phyloP scores from a whole-genome alignment of 2,329 filamentous ascomycete genomes.

The Colletotrichum sp. region DNA sequence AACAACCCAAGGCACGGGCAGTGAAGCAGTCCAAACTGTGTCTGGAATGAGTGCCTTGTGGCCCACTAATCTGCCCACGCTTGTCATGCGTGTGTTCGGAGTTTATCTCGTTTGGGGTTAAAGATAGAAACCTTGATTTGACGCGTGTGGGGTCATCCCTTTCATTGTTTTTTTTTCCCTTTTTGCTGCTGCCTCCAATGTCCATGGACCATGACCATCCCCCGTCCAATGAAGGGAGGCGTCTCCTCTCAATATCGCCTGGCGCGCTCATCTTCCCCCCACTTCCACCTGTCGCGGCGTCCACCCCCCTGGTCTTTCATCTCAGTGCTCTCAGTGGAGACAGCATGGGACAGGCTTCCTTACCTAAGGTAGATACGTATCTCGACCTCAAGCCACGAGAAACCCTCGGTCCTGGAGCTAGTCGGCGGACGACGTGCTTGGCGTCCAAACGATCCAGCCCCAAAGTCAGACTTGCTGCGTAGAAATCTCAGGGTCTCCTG shows the following conservation, averaged over 20 bases:
- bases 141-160: constrained; percentile 6
- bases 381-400: not conserved
- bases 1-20: not conserved
- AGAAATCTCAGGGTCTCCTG: not conserved
- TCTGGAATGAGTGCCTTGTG: not conserved
- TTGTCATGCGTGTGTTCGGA: constrained; percentile 20
- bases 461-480: not conserved
- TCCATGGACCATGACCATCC: not conserved
- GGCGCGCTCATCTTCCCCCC: not conserved
- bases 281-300: not conserved
- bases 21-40: not conserved
- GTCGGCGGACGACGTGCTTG: not conserved
- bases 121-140: constrained; percentile 20
- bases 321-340: not conserved
- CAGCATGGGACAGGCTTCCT: not conserved
- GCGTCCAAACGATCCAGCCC: not conserved
- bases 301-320: not conserved
- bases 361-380: not conserved
- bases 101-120: constrained; percentile 20
- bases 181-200: not conserved
- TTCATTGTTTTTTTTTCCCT: not conserved
- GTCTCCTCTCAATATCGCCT: not conserved
- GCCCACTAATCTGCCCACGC: not conserved
- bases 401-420: not conserved
- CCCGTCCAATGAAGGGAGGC: not conserved